phyloP scores from a whole-genome alignment of 306 rosid species.

The Cicer arietinum region DNA sequence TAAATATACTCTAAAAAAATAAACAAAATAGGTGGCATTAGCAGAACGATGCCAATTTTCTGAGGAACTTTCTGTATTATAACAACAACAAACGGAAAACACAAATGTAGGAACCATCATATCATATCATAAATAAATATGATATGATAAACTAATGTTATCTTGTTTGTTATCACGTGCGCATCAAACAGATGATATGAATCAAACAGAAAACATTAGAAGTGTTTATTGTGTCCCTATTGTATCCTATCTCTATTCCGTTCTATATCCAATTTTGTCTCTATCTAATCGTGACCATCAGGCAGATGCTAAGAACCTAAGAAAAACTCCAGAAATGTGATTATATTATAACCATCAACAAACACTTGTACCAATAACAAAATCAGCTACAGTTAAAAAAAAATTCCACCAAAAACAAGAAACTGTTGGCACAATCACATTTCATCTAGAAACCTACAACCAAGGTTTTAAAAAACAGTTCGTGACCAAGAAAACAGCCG shows the following conservation, averaged over 20 bases:
- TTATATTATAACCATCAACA: neutral
- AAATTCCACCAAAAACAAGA: neutral
- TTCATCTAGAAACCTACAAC: neutral
- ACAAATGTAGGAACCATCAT: no score
- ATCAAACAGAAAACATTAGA: no score
- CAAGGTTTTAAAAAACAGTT: no score
- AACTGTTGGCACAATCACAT: neutral
- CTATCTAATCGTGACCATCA: no score
- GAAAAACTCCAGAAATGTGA: neutral
- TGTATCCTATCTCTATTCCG: no score
- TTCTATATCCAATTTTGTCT: no score
- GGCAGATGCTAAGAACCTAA: neutral
- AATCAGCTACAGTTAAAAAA: neutral
- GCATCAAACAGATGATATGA: no score
- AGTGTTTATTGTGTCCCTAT: no score
- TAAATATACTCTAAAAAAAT: neutral
- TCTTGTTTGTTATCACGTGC: no score
- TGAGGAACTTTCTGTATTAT: conserved; percentile 3
- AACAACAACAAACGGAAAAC: neutral
- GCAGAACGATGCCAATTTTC: neutral
- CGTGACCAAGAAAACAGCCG: no score
- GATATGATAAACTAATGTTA: no score
- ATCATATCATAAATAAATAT: no score
- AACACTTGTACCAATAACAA: neutral
- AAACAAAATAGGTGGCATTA: conserved; percentile 18